Evolutionary conservation across 345 rosid genomes (phyloP).

Genomic region (Eutrema japonicum): DNA sequence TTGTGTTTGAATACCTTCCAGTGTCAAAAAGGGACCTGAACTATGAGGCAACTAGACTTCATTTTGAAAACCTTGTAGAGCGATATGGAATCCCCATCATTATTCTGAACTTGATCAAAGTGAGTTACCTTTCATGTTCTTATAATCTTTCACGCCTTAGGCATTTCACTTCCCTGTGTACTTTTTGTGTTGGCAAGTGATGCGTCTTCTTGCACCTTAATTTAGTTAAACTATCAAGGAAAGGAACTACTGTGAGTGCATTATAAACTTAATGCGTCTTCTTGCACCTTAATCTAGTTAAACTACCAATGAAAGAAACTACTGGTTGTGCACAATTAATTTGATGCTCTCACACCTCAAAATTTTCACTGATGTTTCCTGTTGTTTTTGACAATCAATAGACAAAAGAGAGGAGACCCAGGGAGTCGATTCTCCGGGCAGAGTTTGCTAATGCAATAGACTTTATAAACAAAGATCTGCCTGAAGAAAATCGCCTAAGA

Average conservation of each 20-base stretch:
- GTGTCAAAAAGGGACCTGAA: conserved; percentile 89
- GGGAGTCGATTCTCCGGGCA: conserved; percentile 89
- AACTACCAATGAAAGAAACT: conserved; percentile 5
- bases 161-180: conserved; percentile 1
- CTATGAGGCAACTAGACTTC: conserved; percentile 92
- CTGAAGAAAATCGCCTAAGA: conserved; percentile 73
- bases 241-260: conserved; percentile 11
- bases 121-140: conserved; percentile 40
- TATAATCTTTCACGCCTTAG: conserved; percentile 11
- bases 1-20: conserved; percentile 41
- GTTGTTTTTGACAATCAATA: conserved; percentile 26
- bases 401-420: conserved; percentile 61
- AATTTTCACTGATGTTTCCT: conserved; percentile 20
- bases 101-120: conserved; percentile 94
- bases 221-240: not conserved
- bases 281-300: conserved; percentile 16
- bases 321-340: conserved; percentile 9
- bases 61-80: conserved; percentile 84
- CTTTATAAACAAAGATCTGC: conserved; percentile 79
- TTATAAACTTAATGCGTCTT: not conserved
- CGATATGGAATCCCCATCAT: conserved; percentile 97
- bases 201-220: conserved; percentile 26
- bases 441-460: conserved; percentile 99
- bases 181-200: conserved; percentile 13
- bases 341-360: conserved; percentile 5